Evolutionary conservation across 2,329 filamentous ascomycete species (phyloP), one percentile per base, ranked within the genome.

Genomic region (Diaporthe citrichinensis): DNA sequence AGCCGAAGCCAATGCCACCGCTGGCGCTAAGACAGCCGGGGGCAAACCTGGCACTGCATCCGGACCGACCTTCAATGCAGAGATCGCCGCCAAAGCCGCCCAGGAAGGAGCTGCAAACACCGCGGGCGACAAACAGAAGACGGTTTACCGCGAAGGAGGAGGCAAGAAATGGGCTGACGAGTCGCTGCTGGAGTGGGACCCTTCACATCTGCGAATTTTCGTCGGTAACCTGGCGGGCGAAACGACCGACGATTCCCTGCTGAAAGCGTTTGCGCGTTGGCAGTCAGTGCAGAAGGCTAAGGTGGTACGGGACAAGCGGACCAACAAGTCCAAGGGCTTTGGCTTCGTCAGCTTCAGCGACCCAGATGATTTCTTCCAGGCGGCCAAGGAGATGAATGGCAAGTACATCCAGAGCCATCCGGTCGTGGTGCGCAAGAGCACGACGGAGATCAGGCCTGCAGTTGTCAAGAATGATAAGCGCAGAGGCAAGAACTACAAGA

Each of bases 381-480:
- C 97, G 2, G 96, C 95, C 80, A 95, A 97, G 86, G 96, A 98
- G 86, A 98, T 98, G 97, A 94, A 98, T 81, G 96, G 96, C 80
- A 98, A 99, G 86, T 99, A 99, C 85, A 98, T 99, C 82, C 96
- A 98, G 81, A 98, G 95, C 83, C 97, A 98, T 84, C 97, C 97
- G 0, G 94, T 98, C 39, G 88, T 94, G 36, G 90, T 98, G 79
- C 93, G 94, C 84, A 94, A 97, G 83, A 95, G 94, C 78, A 98
- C 93, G 79, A 98, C 96, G 8, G 96, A 98, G 84, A 95, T 99
- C 84, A 95, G 94, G 82, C 91, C 95, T 6, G 89, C 92, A 17
- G 89, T 89, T n/a, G 89, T 91, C 79, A 92, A 91, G 81, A 93
- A 94, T 75, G 90, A 91, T 69, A 87, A 88, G 75, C 82, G 82